Percentiles rank a stretch among this genome's conserved stretches.
phyloP scores from a whole-genome alignment of 495 filamentous ascomycete genomes.

The Hyaloscypha bicolor region DNA sequence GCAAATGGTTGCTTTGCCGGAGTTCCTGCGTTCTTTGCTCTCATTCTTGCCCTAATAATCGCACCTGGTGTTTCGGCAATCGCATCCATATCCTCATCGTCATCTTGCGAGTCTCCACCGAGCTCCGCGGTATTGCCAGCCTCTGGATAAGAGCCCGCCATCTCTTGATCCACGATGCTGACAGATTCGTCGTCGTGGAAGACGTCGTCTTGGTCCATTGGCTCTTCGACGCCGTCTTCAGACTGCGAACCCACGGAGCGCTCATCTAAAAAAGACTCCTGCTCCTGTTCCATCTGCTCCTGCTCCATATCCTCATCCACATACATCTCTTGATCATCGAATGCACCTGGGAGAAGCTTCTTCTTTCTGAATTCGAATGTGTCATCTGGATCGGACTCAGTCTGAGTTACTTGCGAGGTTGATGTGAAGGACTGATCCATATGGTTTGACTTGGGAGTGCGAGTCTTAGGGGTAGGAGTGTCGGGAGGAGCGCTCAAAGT shows the following conservation, averaged over 20 bases:
- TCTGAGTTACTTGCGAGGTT: constrained; percentile 30
- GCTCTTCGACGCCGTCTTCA: constrained; percentile 65
- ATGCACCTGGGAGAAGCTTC: constrained; percentile 76
- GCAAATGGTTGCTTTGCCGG: constrained; percentile 62
- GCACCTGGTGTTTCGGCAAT: constrained; percentile 49
- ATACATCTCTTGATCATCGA: constrained; percentile 60
- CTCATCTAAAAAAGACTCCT: constrained; percentile 88
- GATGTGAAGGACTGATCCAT: constrained; percentile 30
- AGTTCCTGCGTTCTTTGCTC: constrained; percentile 57
- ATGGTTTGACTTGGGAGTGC: constrained; percentile 28
- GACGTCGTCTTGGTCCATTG: constrained; percentile 60
- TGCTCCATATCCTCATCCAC: constrained; percentile 41
- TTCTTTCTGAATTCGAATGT: constrained; percentile 80
- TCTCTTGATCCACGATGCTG: constrained; percentile 70
- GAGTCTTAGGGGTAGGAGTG: constrained; percentile 54
- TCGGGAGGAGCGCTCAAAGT: constrained; percentile 61
- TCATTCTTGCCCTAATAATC: constrained; percentile 56
- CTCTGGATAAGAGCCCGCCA: constrained; percentile 72
- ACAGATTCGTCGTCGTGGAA: constrained; percentile 72
- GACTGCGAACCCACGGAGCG: constrained; percentile 80
- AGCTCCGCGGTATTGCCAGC: constrained; percentile 69
- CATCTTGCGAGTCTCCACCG: constrained; percentile 41
- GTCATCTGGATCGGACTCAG: constrained; percentile 64
- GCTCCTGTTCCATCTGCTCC: constrained; percentile 47
- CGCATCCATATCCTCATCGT: constrained; percentile 37